Evolutionary conservation across 2,329 filamentous ascomycete genomes (phyloP).

Genomic region (Trichoderma pleuroti): DNA sequence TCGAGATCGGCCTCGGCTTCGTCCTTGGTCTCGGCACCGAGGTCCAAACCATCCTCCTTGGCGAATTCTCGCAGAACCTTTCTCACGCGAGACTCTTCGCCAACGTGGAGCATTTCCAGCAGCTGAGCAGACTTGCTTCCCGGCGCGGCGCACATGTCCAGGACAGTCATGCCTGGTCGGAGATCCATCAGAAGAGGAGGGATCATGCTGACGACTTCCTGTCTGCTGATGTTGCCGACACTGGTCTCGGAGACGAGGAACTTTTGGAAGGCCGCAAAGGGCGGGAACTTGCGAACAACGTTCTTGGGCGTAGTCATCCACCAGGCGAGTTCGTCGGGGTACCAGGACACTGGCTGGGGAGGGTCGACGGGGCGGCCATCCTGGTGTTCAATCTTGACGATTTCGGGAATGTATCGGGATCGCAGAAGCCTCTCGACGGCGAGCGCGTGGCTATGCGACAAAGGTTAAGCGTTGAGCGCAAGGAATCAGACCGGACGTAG

Average conservation of each 20-base stretch:
- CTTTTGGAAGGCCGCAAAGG: constrained; percentile 93
- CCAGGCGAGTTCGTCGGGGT: constrained; percentile 92
- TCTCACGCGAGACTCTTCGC: constrained; percentile 82
- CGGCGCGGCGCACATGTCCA: constrained; percentile 94
- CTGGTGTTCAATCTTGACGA: constrained; percentile 75
- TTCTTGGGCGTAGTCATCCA: constrained; percentile 98
- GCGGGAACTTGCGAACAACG: constrained; percentile 86
- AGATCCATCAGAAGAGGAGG: constrained; percentile 91
- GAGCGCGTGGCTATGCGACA: constrained; percentile 69
- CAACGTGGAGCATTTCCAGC: constrained; percentile 87
- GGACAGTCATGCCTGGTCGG: constrained; percentile 82
- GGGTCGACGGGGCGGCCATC: constrained; percentile 81
- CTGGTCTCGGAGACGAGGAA: constrained; percentile 97
- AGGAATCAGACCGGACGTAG: background rate
- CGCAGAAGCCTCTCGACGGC: constrained; percentile 85
- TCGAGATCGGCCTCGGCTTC: constrained; percentile 51
- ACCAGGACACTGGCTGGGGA: constrained; percentile 81
- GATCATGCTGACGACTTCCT: constrained; percentile 99
- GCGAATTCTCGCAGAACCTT: constrained; percentile 65
- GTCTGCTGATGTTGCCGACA: constrained; percentile 94
- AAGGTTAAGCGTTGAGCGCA: constrained; percentile 15
- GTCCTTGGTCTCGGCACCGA: constrained; percentile 46
- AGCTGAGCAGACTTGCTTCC: constrained; percentile 96
- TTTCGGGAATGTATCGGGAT: constrained; percentile 85
- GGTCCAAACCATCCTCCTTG: constrained; percentile 55